These are phyloP conservation scores for Lanmaoa pseudosensibilis DNA, from an alignment of 768 basidiomycete species.

Conservation along the genomic window DNA sequence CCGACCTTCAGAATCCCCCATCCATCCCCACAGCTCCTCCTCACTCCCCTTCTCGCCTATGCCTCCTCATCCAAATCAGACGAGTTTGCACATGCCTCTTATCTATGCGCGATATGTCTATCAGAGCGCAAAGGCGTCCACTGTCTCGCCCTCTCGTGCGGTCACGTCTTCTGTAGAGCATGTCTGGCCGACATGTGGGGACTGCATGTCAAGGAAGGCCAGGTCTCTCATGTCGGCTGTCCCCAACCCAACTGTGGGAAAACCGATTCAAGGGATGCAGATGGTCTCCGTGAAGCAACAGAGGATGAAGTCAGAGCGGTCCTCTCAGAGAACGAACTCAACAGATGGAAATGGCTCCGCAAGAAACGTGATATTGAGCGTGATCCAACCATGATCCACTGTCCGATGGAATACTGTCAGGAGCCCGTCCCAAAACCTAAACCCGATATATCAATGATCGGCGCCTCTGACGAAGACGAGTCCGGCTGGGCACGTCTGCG, in stretches of 20 bases:
- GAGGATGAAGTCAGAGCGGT: conserved; percentile 75
- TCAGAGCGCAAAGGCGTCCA: conserved; percentile 69
- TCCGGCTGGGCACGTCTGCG: conserved; percentile 73
- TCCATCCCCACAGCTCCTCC: conserved; percentile 54
- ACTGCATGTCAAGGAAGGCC: conserved; percentile 77
- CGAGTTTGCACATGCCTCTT: conserved; percentile 63
- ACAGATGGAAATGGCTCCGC: conserved; percentile 76
- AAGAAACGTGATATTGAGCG: conserved; percentile 71
- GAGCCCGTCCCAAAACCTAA: conserved; percentile 66
- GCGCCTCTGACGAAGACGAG: conserved; percentile 45
- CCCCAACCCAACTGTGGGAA: conserved; percentile 83
- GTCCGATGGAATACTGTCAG: conserved; percentile 81
- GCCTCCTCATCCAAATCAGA: conserved; percentile 47
- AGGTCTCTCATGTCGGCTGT: conserved; percentile 73
- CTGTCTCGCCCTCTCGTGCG: conserved; percentile 69
- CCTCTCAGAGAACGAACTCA: conserved; percentile 60
- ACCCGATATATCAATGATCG: conserved; percentile 12
- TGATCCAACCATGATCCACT: conserved; percentile 79
- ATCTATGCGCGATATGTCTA: conserved; percentile 77
- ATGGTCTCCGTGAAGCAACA: conserved; percentile 45
- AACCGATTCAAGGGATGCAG: conserved; percentile 21
- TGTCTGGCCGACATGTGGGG: conserved; percentile 84
- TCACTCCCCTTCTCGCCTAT: conserved; percentile 47
- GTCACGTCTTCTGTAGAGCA: conserved; percentile 80
- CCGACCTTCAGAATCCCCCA: conserved; percentile 43